These are phyloP conservation scores for Plantago rigida DNA, from an alignment of 305 asterid genomes.

Conservation along the genomic window DNA sequence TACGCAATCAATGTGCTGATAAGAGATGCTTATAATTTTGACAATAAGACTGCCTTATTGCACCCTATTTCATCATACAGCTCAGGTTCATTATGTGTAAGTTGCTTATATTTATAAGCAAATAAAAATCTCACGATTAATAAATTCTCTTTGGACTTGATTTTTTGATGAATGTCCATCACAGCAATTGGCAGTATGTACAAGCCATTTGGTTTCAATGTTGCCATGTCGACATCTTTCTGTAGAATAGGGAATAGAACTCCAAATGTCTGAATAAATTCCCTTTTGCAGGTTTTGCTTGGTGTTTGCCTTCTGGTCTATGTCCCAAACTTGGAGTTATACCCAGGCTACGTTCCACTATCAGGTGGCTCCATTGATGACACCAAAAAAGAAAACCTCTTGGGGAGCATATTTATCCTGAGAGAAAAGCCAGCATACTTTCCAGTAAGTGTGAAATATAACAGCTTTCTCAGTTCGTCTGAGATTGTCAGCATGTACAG, in stretches of 20 bases:
- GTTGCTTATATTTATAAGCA: constrained; percentile 11
- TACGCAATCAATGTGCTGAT: constrained; percentile 6
- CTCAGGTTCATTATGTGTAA: not conserved
- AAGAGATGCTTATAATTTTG: constrained; percentile 14
- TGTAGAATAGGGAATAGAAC: constrained; percentile 7
- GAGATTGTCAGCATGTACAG: constrained; percentile 8
- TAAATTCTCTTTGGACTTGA: constrained; percentile 12
- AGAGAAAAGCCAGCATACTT: constrained; percentile 58
- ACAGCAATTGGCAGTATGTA: not conserved
- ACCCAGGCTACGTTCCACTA: constrained; percentile 69
- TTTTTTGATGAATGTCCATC: not conserved
- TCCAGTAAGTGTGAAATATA: constrained; percentile 44
- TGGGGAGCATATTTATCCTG: constrained; percentile 69
- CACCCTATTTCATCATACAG: not conserved
- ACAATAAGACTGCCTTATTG: constrained; percentile 7
- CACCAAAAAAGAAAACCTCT: constrained; percentile 35
- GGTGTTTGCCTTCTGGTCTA: constrained; percentile 56
- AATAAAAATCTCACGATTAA: not conserved
- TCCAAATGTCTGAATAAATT: constrained; percentile 16
- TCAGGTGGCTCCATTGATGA: constrained; percentile 42
- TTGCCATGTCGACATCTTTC: constrained; percentile 16
- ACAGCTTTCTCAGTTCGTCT: constrained; percentile 16
- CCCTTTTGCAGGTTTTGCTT: constrained; percentile 49
- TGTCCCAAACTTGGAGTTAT: constrained; percentile 55
- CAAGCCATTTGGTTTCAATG: constrained; percentile 18